Base-by-base conservation (phyloP, 306 rosid species). In the Rosa rugosa region DNA sequence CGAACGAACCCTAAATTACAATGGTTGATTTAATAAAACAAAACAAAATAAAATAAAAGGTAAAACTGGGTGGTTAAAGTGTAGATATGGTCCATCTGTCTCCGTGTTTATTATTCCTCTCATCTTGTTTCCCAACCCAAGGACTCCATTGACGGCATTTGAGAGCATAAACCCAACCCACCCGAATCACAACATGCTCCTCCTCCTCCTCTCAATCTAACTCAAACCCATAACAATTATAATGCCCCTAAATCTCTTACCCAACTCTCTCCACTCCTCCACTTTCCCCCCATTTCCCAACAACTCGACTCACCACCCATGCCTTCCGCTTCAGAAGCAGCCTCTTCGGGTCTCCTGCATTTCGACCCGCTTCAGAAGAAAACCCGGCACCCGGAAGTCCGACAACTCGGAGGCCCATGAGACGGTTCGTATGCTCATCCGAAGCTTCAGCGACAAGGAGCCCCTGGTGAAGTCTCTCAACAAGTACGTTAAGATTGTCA, bases 401-500 rank as follows among this genome's bases (percentile, higher is more conserved):
- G 87, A 87, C 17, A 76, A 75, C 10, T 87, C 89, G 20, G 99
- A 95, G 74, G 86, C 91, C 8, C 85, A 62, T 25, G 94, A 90
- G 75, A 82, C 93, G 71, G 97, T 93, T 77, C 90, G 89, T 31
- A 47, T 38, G 73, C 81, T 95, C 12, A 40, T 90, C 72, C 77
- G 85, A 72, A 90, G 85, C 75, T 84, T 89, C 78, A 87, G 82
- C 65, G 94, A 89, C 80, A 87, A 80, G 81, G 97, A 93, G 85
- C 98, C 98, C 8, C 23, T 90, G 36, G 67, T 85, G 76, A 94
- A 87, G 87, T 89, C 99, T 5, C 78, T 89, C 75, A 86, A 88
- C 83, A 89, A 94, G 90, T 87, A 88, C 27, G 97, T 91, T 22
- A 90, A 73, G 82, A 23, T 85, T 68, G 80, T 95, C 27, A 84